Base-by-base conservation (phyloP, 192 early-diverging fungal genomes). In the Backusella sp. region DNA sequence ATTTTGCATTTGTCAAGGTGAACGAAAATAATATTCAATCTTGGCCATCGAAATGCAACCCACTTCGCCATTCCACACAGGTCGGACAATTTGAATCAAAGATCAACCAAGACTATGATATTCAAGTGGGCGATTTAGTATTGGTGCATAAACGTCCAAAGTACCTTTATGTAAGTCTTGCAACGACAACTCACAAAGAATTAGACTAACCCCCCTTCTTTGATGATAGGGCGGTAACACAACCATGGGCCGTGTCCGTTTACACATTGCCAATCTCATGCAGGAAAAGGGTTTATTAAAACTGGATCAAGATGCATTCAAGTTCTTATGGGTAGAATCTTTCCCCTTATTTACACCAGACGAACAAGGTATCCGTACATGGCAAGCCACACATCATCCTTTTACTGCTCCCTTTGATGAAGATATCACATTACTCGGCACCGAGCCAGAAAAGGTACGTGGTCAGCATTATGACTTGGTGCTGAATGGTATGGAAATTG, bases 401-500 rank as follows among this genome's bases (percentile, higher is more conserved):
- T 97, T 97, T 77, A 97, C 96, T 3, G 93, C 96, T 2, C 95
- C 94, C 1, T 79, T 86, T 5, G 77, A 85, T 3, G 84, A 91
- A n/a, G 91, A 95, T 73, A 78, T 94, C n/a, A 76, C 85, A 11
- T 73, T 93, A 26, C 74, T 97, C 6, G 78, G 78, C 28, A 86
- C 77, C 3, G 77, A 90, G 42, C 94, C 94, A 11, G 86, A 83
- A 76, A 87, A 82, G 15, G 88, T 88, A 36, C 79, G 86, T 2
- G 96, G 92, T 14, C 94, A 94, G 81, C 95, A 96, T 82, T 96
- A 96, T 75, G 96, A 97, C 78, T 79, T 97, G 65, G 94, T 97
- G 0, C 83, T 97, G 49, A 96, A 97, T 76, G 96, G 96, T 11
- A 88, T 93, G 53, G 96, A 97, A 75, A 92, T 97, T 79, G 96